Conservation (phyloP, 345 rosid species). For the Brassica incana region DNA sequence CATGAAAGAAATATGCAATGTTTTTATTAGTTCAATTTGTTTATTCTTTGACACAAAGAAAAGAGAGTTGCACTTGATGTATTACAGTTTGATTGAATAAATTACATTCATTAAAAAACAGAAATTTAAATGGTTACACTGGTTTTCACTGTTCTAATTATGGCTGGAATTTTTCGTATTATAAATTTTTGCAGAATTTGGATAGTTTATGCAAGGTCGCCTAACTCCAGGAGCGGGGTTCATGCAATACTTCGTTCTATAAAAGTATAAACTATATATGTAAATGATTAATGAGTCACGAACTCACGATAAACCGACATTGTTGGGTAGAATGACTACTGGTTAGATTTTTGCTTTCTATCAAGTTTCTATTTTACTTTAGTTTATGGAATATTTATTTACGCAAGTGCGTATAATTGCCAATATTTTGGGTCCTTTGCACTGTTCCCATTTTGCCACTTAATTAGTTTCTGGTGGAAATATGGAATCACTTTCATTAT, state of each 20-base stretch:
- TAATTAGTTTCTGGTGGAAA: constrained; percentile 28
- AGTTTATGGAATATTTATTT: constrained; percentile 30
- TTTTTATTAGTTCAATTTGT: too few relatives aligned
- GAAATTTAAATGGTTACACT: background rate
- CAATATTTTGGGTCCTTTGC: constrained; percentile 25
- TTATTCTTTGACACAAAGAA: too few relatives aligned
- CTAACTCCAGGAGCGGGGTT: constrained; percentile 26
- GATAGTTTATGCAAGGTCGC: background rate
- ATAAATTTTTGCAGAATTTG: background rate
- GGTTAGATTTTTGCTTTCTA: constrained; percentile 25
- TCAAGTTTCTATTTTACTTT: constrained; percentile 11
- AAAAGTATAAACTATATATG: background rate
- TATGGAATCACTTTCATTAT: constrained; percentile 20
- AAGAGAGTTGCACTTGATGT: too few relatives aligned
- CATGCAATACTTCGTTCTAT: constrained; percentile 7
- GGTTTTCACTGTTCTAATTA: background rate
- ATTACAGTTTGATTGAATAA: too few relatives aligned
- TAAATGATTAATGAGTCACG: constrained; percentile 32
- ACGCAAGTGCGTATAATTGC: constrained; percentile 38
- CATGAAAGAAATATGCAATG: too few relatives aligned
- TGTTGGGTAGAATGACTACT: constrained; percentile 26
- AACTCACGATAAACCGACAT: constrained; percentile 30
- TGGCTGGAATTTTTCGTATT: background rate
- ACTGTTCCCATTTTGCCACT: constrained; percentile 30
- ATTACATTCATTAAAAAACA: background rate